Percentiles rank a stretch among this genome's conserved stretches.
These are phyloP conservation scores for Plantago major DNA, from an alignment of 257 asterid species.

Conservation along the genomic window DNA sequence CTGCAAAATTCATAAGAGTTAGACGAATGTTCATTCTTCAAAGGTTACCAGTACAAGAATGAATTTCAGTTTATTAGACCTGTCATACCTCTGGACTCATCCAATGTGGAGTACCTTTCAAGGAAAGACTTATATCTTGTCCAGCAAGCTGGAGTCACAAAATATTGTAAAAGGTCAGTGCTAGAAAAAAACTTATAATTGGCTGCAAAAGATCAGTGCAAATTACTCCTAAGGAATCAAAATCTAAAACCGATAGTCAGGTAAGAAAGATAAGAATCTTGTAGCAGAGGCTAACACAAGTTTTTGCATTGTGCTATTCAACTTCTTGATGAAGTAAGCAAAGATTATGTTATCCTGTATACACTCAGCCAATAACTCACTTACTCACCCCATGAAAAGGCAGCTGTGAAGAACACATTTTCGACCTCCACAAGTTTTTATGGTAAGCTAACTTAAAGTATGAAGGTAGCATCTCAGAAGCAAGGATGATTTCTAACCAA, in stretches of 20 bases:
- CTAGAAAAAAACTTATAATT: not conserved
- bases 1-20: conserved; percentile 27
- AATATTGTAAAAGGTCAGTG: conserved; percentile 7
- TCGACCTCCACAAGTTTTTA: too few species aligned
- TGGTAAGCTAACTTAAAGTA: too few species aligned
- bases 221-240: not conserved
- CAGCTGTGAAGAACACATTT: too few species aligned
- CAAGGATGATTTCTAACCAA: too few species aligned
- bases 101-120: conserved; percentile 93
- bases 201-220: not conserved
- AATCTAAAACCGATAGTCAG: not conserved
- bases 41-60: conserved; percentile 2
- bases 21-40: not conserved
- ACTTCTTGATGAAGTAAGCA: too few species aligned
- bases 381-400: too few species aligned
- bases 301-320: too few species aligned
- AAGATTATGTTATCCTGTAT: too few species aligned
- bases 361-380: too few species aligned
- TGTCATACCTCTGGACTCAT: conserved; percentile 87
- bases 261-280: too few species aligned
- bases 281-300: too few species aligned
- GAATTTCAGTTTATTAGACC: conserved; percentile 1
- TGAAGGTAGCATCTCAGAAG: too few species aligned
- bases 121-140: conserved; percentile 43
- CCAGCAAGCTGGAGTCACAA: conserved; percentile 47